Evolutionary conservation across 2,329 filamentous ascomycete species (phyloP), one percentile per base, ranked within the genome.

Genomic region (Escovopsis sp.): DNA sequence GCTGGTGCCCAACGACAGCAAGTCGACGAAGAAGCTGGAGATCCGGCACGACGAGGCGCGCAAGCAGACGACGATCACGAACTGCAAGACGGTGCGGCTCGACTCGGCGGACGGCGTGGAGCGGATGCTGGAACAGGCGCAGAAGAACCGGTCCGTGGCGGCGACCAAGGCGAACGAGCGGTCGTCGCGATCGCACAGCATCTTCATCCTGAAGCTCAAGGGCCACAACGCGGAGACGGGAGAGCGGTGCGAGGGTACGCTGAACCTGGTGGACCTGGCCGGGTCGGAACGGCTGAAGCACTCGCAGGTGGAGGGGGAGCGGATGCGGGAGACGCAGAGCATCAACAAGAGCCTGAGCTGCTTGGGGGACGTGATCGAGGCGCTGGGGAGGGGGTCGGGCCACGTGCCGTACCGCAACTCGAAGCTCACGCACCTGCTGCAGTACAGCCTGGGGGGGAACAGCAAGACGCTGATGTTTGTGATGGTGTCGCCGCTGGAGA

Each of bases 391-490:
- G 42, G 83, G 84, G 23, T 83, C 79, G 37, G 72, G 70, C 5
- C 88, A 94, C 50, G 74, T 98, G 31, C 90, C 90, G 1, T 98
- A 96, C 61, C 70, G 90, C 36, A 96, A 96, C 61, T 94, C 84
- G 47, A 96, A 94, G 71, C 69, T 98, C 44, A 98, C 90, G 8
- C 93, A 94, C 52, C 69, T 98, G 32, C 70, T 98, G 27, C 85
- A 96, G 71, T 92, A 90, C 52, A 94, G 85, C 3, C 66, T 98
- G 7, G 88, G 90, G 4, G 90, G 90, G 13, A 94, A 94, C 56
- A 90, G 81, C 47, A 93, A 94, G 62, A 98, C 90, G 1, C 77
- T 98, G 48, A 98, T 98, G 90, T 94, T 98, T 56, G 85, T 96
- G 54, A 96, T 96, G 87, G 82, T 94, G 38, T 90, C 81, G 47